Base-by-base conservation (phyloP, 768 basidiomycete species). In the Macrolepiota fuliginosa region DNA sequence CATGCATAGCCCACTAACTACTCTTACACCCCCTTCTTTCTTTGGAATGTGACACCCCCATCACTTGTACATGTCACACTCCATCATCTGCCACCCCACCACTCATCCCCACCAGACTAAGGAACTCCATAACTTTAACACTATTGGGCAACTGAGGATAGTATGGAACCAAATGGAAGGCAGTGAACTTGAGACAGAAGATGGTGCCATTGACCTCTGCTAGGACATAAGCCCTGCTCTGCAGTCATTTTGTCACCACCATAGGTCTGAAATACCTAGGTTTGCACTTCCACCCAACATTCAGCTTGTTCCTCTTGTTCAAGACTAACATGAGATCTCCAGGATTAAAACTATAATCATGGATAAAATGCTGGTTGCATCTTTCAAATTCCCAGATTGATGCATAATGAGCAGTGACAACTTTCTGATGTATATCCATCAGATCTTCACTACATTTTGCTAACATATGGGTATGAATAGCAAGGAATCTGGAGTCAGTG, bases 261-360 rank as follows among this genome's bases (percentile, higher is more conserved):
- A 73, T 65, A 0, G 77, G 79, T 0, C 77, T 76, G 1, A 73
- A 62, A 57, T 79, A 79, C 0, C 67, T 54, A 9, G 73, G 62
- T 1, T 62, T 64, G 24, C 67, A 71, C 61, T 78, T 78, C 1
- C 64, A 27, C n/a, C 70, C 68, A 0, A 74, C 61, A 0, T 72
- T 62, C 15, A 65, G 70, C 50, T 77, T 74, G 12, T 72, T 64
- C 0, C 46, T 27, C 2, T 73, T 73, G 56, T 81, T 78, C 7
- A 72, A 63, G 0, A 76, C 66, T 0, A 79, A 58, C 0, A 79
- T 72, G 0, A 81, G 64, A 2, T 70, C 69, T 11, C 76, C 76
- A 2, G 59, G 61, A 15, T 66, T 36, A 59, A 75, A 79, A 22
- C 69, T 39, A 58, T 57, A 73, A 19, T 73, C 61, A 2, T 52